A percentile compares a stretch with the other conserved stretches of the same genome.
Evolutionary conservation across 140 eudicot species (phyloP).

Genomic region (Flaveria floridana): DNA sequence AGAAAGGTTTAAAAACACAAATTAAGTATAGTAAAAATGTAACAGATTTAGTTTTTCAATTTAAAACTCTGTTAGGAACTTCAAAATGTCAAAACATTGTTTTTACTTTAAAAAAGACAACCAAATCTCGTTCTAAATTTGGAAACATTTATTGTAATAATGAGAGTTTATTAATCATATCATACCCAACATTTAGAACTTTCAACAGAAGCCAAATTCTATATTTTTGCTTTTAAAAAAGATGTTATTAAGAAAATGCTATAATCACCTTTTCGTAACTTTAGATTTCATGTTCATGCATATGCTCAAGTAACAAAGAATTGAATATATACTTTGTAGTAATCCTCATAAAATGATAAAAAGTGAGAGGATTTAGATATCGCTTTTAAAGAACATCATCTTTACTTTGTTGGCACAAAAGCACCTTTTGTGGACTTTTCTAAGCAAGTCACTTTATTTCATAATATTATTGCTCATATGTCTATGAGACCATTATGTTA

Average conservation of each 20-base stretch:
- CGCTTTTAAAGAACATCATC: conserved; percentile 36
- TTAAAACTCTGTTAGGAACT: too few species aligned
- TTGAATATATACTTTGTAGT: conserved; percentile 39
- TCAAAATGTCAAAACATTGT: too few species aligned
- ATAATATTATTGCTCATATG: conserved; percentile 17
- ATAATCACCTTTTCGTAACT: conserved; percentile 24
- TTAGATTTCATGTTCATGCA: conserved; percentile 23
- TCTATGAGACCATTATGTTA: conserved; percentile 25
- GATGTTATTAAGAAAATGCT: not conserved
- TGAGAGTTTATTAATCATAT: not conserved
- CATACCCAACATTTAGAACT: not conserved
- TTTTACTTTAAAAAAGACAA: too few species aligned
- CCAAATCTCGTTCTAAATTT: too few species aligned
- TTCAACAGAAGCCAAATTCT: not conserved
- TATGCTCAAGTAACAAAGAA: conserved; percentile 29
- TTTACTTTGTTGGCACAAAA: conserved; percentile 34
- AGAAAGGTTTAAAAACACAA: too few species aligned
- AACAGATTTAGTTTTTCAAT: too few species aligned
- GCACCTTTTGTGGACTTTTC: conserved; percentile 34
- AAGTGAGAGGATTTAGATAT: conserved; percentile 21
- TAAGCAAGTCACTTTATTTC: conserved; percentile 31
- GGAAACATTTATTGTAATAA: too few species aligned
- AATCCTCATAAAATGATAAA: conserved; percentile 27
- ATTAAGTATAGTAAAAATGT: too few species aligned
- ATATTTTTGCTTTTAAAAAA: not conserved